Base-by-base conservation (phyloP, 768 basidiomycete genomes). In the Boletus sp. region DNA sequence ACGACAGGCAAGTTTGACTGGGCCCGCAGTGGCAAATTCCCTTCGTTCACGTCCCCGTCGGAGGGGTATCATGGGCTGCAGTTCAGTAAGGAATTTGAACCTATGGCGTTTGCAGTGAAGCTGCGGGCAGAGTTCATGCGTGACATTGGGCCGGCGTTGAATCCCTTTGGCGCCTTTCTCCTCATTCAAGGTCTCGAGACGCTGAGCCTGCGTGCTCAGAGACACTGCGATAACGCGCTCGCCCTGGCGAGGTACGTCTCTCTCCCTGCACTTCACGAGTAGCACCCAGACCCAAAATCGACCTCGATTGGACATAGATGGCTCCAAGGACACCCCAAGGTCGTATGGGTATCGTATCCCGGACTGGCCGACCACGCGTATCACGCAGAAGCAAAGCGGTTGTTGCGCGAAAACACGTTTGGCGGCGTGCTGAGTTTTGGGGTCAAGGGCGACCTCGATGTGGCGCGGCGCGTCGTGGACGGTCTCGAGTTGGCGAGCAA, bases 121-220 rank as follows among this genome's bases (percentile, higher is more conserved):
- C 73, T 88, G n/a, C 83, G 90, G 41, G 73, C 73, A 6, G 79
- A 83, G 69, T 74, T 83, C 32, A 76, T 89, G 44, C 84, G 89
- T 11, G 89, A 90, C 60, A 60, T 90, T 32, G 89, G 89, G 14
- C 78, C 86, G 10, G 66, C 75, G 15, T 58, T 89, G 62, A 88
- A 87, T 71, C 87, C 90, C 30, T 89, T 91, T 66, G 83, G 73
- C 6, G 86, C 86, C 1, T 90, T 90, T 75, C 78, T 89, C 44
- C 78, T 91, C 10, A 73, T 92, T n/a, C 86, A 89, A 64, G 89
- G 90, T 35, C 76, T 91, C 30, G 90, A 92, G 74, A 92, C 89
- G 7, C 81, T 91, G 54, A 83, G 81, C 58, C 72, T 92, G 52
- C 81, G 90, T 15, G 84, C 78, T 8, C 80, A 92, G 74, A 72